These are phyloP conservation scores for Castanea crenata DNA, from an alignment of 306 rosid species.

Conservation along the genomic window DNA sequence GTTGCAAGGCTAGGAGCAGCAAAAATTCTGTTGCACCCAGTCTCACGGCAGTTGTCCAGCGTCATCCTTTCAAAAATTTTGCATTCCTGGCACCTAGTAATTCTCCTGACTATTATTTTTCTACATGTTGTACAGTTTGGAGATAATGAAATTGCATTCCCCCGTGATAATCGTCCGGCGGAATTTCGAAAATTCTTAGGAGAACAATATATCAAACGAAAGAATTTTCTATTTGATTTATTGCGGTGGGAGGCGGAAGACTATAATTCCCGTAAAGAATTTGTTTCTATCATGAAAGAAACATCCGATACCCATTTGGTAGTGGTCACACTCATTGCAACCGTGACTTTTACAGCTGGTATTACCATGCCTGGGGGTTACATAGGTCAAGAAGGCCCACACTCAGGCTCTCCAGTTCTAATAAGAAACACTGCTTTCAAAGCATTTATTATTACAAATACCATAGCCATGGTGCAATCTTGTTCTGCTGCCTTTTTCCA, in stretches of 20 bases:
- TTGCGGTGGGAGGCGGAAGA: too few species aligned
- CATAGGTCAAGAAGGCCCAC: background rate
- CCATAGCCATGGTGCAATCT: background rate
- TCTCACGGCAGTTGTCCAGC: too few species aligned
- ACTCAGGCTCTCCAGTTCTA: background rate
- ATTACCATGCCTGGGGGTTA: slow-evolving; percentile 5
- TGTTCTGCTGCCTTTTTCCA: background rate
- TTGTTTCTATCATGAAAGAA: background rate
- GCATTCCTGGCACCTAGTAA: too few species aligned
- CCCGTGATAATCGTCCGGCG: too few species aligned
- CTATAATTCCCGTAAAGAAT: too few species aligned
- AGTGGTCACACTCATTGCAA: background rate
- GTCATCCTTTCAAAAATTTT: too few species aligned
- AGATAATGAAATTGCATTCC: too few species aligned
- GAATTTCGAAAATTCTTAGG: too few species aligned
- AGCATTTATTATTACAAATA: background rate
- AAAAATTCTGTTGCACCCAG: too few species aligned
- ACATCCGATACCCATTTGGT: background rate
- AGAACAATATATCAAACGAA: background rate
- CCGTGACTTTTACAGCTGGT: background rate
- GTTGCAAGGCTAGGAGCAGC: too few species aligned
- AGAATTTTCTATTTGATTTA: fast-evolving
- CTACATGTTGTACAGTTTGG: too few species aligned
- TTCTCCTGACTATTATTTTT: too few species aligned
- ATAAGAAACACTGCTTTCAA: background rate